Conservation (phyloP, 176 grass and related monocot species). For the Phragmites australis region DNA sequence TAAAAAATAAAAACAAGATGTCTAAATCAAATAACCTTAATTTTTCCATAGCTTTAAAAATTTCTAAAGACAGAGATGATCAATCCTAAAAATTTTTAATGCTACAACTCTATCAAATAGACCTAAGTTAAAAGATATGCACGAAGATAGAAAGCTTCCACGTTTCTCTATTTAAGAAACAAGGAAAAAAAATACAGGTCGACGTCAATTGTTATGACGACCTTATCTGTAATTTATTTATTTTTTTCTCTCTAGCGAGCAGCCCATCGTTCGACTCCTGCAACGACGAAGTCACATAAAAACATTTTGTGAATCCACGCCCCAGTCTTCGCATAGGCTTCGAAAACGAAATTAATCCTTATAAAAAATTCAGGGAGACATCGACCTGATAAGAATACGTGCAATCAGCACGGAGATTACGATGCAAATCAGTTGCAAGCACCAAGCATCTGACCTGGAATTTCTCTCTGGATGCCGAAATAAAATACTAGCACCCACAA, state of each 20-base stretch:
- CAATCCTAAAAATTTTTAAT: too few relatives aligned
- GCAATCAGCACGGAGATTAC: background rate
- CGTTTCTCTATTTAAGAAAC: background rate
- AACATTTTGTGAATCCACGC: background rate
- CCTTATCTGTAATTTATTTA: background rate
- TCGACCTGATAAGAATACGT: background rate
- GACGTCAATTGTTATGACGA: background rate
- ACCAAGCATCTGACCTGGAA: background rate
- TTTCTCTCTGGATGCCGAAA: background rate
- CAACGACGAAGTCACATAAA: background rate
- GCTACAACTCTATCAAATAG: too few relatives aligned
- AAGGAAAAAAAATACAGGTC: background rate
- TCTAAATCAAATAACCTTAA: too few relatives aligned
- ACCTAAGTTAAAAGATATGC: too few relatives aligned
- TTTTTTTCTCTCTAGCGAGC: background rate
- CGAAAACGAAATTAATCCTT: background rate
- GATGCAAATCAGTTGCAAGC: background rate
- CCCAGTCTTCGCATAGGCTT: slow-evolving; percentile 17
- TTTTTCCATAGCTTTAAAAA: too few relatives aligned
- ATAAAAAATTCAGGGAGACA: background rate
- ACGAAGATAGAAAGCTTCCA: too few relatives aligned
- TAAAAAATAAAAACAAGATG: too few relatives aligned
- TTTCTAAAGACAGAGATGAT: too few relatives aligned
- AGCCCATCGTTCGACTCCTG: background rate
- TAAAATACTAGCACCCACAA: background rate